Base-by-base conservation (phyloP, 257 asterid genomes). In the Echium plantagineum region DNA sequence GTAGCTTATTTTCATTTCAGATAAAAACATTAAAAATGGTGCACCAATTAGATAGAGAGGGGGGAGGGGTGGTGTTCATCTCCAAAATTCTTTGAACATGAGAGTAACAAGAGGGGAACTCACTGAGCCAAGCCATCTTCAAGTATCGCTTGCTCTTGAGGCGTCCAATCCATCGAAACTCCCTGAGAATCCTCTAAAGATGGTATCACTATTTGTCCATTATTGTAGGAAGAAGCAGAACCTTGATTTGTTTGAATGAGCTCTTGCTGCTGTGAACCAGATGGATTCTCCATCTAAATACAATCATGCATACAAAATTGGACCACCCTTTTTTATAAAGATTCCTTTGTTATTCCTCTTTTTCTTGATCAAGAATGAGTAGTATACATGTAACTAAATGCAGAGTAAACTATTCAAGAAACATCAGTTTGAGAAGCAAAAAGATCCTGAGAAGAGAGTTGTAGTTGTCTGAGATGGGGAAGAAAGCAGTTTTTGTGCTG, bases 91-190 rank as follows among this genome's bases (percentile, higher is more conserved):
- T 5, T 17, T 42, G 5, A 31, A 63, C 17, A 31, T 17, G 47
- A 51, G 31, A 8, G 24, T 35, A 46, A 47, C 26, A 3, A 20
- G 6, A 53, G 18, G 6, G 9, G 54, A 59, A 47, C 90, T 79
- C 20, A 90, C 97, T 81, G 60, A 56, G 68, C 66, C 72, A 87
- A 69, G 26, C 89, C 89, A 28, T 85, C 90, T 22, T 90, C 97
- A 63, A 90, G 60, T 1, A 71, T 56, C 16, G 78, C 66, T 64
- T 90, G 97, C 60, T 90, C 97, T 22, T 90, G 94, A 15, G 76
- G 85, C 18, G 87, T 87, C 97, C 97, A 90, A 26, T 90, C 96
- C 96, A 81, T 78, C 55, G 95, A 80, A 59, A 90, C 77, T 21
- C 79, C 81, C 66, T 81, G 90, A 72, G 84, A 83, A 17, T 85